Evolutionary conservation across 306 rosid species (phyloP), one percentile per base, ranked within the genome.

Genomic region (Quercus wislizeni): DNA sequence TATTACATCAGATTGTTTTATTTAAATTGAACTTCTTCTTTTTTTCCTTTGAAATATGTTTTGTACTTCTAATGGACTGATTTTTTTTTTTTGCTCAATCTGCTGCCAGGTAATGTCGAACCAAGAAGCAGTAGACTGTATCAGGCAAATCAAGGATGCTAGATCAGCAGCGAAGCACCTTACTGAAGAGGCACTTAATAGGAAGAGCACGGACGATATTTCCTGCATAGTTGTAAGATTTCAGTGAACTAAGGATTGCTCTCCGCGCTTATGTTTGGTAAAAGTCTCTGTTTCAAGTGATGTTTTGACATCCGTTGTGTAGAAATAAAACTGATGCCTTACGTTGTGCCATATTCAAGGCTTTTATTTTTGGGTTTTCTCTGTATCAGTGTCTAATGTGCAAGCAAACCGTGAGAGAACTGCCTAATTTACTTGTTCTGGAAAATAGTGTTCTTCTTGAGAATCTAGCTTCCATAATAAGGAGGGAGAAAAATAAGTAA

Each of bases 161-260:
- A 86, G 95, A 3, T 74, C 97, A 5, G 99, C 99, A 28, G 96
- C 99, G 10, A 95, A 85, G 85, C 80, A 49, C 67, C 91, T 95
- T 35, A 91, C 99, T 14, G 98, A 95, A 69, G 97, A 90, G 84
- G 96, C 98, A 2, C 89, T 83, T 21, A 84, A 81, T 76, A 89
- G 98, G 94, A 87, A 73, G 81, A 95, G 99, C 93, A 76, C 94
- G 3, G 97, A 95, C 73, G 98, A 93, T 83, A 92, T 95, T 85
- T 95, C 99, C 49, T 90, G 95, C 74, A 72, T 93, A 68, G 94
- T 93, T 74, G 89, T 95, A 78, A 91, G 89, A 77, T 82, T 95
- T 87, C 90, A 79, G 19, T 89, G 88, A 88, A 71, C 83, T 1
- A 79, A 76, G 63, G 92, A 88, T 67, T 35, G 72, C 21, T 67